A percentile compares a stretch with the other conserved stretches of the same genome.
Conservation (phyloP, 345 rosid species). For the Rhodomyrtus tomentosa region DNA sequence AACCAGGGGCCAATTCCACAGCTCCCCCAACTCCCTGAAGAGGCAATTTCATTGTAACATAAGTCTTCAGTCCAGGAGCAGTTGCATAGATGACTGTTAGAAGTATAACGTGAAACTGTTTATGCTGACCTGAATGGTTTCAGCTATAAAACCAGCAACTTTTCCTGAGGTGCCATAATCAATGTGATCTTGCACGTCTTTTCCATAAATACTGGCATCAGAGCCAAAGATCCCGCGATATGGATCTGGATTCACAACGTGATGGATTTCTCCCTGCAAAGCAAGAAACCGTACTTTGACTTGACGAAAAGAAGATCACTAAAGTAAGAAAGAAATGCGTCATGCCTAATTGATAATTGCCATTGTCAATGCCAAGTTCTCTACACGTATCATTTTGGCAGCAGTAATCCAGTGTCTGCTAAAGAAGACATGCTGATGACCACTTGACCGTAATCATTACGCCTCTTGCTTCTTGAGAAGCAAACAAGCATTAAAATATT, state of each 20-base stretch:
- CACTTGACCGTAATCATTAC: neutral
- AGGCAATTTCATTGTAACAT: neutral
- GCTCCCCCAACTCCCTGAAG: constrained; percentile 88
- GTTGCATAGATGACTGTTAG: neutral
- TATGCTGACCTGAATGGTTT: constrained; percentile 76
- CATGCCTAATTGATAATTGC: neutral
- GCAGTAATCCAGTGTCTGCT: neutral
- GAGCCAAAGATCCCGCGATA: constrained; percentile 80
- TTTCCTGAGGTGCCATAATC: constrained; percentile 83
- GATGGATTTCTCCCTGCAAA: constrained; percentile 83
- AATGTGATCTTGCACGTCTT: constrained; percentile 85
- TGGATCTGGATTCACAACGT: constrained; percentile 88
- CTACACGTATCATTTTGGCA: neutral
- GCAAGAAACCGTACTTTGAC: neutral
- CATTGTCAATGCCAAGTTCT: neutral
- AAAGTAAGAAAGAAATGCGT: neutral
- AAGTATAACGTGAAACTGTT: neutral
- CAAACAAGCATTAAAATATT: neutral
- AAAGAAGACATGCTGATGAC: neutral
- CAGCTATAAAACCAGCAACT: constrained; percentile 90
- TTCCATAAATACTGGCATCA: constrained; percentile 65
- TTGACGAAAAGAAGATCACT: neutral
- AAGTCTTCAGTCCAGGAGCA: neutral
- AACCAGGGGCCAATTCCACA: constrained; percentile 93
- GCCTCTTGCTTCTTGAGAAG: neutral